Evolutionary conservation across 768 basidiomycete genomes (phyloP).

Genomic region (Lentinula sp.): DNA sequence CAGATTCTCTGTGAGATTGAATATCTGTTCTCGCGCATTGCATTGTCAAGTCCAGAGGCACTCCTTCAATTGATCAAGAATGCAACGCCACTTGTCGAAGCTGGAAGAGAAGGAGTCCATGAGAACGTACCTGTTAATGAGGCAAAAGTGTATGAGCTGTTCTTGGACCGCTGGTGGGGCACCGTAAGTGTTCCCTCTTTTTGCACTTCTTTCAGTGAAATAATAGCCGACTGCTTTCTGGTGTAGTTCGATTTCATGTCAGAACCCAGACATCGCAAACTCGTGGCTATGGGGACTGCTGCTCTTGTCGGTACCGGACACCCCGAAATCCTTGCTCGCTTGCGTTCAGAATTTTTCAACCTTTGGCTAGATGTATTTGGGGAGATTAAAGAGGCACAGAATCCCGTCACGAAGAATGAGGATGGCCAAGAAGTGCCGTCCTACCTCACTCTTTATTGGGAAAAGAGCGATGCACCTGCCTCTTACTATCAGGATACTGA

Average conservation of each 20-base stretch:
- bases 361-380: constrained; percentile 87
- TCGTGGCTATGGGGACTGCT: constrained; percentile 78
- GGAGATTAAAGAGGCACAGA: constrained; percentile 71
- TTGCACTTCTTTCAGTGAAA: not conserved
- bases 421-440: constrained; percentile 25
- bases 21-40: constrained; percentile 69
- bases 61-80: constrained; percentile 69
- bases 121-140: constrained; percentile 28
- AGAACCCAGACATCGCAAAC: constrained; percentile 77
- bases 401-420: constrained; percentile 24
- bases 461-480: constrained; percentile 49
- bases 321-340: constrained; percentile 62
- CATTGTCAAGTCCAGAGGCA: constrained; percentile 55
- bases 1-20: constrained; percentile 47
- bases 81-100: constrained; percentile 34
- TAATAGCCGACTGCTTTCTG: not conserved
- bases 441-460: constrained; percentile 57
- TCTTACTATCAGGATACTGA: constrained; percentile 59
- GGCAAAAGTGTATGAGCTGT: constrained; percentile 49
- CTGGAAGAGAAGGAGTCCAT: not conserved
- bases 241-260: constrained; percentile 86
- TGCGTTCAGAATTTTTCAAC: constrained; percentile 75
- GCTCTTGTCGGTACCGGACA: constrained; percentile 70
- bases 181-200: constrained; percentile 39
- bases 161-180: constrained; percentile 81